Evolutionary conservation across 2,329 filamentous ascomycete species (phyloP), one percentile per base, ranked within the genome.

Genomic region (Myriosclerotinia scirpicola): DNA sequence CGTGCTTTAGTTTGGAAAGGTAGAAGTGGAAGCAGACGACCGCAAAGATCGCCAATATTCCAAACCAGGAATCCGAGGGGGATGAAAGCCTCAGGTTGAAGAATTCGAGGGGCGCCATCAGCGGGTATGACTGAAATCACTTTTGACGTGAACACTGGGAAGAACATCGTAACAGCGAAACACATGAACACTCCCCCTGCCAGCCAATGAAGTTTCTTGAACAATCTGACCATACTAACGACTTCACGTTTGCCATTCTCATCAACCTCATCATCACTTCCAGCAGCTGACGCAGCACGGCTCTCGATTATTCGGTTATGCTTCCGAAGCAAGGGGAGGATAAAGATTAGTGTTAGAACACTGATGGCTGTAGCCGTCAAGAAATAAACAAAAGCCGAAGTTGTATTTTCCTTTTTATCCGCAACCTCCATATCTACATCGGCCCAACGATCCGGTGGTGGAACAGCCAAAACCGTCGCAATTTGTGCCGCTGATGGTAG

Each of bases 31-130:
- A 86, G 77, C 26, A 96, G 79, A 11, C 95, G 87, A 7, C 95
- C 95, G 17, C 85, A 69, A 9, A 98, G 81, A 76, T 98, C 95
- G 54, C 95, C 95, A 2, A 89, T 76, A 76, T 98, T 99, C 95
- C 95, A 99, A 76, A 95, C 86, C 68, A 98, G 86, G 78, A 98
- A 96, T 4, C 86, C 92, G 0, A 97, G 83, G 0, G 95, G 93
- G 67, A 98, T 93, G 77, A 98, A 99, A 20, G 89, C 87, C 0
- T 87, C 82, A 0, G 91, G 87, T 63, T 87, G 85, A 71, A 96
- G 85, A 20, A 96, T 79, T 20, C 82, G 79, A 15, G 83, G 80
- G 15, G 84, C 82, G 9, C 75, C 69, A 40, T 76, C 72, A n/a
- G 73, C 67, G 7, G 69, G 78, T 69, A 72, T 76, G 67, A 84